These are phyloP conservation scores for Nigrospora osmanthi DNA, from an alignment of 2,329 filamentous ascomycete genomes.

Conservation along the genomic window DNA sequence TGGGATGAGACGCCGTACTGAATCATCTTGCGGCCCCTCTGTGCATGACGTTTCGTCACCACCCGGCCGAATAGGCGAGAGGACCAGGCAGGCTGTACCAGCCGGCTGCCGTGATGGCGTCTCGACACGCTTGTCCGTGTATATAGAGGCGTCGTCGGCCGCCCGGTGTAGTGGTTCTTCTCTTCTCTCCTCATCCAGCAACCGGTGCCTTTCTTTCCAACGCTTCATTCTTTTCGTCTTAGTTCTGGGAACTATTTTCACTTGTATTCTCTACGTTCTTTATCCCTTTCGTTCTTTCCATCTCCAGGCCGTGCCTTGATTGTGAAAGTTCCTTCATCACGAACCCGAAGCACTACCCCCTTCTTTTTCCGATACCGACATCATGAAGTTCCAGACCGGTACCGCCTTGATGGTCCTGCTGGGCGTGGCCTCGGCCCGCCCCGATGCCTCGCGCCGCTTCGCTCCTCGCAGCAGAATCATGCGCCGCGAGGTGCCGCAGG, in stretches of 20 bases:
- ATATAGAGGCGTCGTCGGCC: too few species aligned
- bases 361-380: conserved; percentile 9
- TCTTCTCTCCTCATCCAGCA: conserved; percentile 15
- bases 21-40: too few species aligned
- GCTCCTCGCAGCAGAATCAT: background rate
- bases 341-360: background rate
- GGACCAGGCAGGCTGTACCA: too few species aligned
- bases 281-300: conserved; percentile 10
- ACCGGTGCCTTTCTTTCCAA: conserved; percentile 16
- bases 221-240: conserved; percentile 17
- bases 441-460: conserved; percentile 13
- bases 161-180: too few species aligned
- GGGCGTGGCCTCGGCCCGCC: conserved; percentile 21
- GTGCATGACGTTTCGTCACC: too few species aligned
- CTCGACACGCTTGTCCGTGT: too few species aligned
- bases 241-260: conserved; percentile 23
- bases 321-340: conserved; percentile 4
- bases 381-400: conserved; percentile 23
- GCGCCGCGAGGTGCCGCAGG: conserved; percentile 24
- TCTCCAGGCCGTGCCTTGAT: conserved; percentile 18
- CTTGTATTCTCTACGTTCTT: conserved; percentile 10
- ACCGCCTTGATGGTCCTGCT: conserved; percentile 18
- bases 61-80: too few species aligned
- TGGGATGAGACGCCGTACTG: too few species aligned
- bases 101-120: too few species aligned